phyloP scores from a whole-genome alignment of 352 stramenopile species.

The Globisporangium uncinulatum region DNA sequence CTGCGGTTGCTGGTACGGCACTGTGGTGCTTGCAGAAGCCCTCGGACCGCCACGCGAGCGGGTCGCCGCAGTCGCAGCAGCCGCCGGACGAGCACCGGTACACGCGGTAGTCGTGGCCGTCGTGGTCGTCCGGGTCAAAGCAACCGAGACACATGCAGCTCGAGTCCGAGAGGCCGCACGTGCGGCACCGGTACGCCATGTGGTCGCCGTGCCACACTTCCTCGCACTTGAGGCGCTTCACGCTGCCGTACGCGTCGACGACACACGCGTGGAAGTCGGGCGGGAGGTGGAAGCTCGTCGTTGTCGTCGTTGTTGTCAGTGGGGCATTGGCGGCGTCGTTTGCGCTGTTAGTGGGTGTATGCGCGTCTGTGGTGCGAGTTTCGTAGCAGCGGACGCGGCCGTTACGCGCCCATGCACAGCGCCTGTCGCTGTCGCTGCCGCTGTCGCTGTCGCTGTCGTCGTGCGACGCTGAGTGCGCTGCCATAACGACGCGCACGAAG shows the following conservation, averaged over 20 bases:
- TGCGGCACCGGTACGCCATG: slow-evolving; percentile 81
- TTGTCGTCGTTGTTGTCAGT: neutral
- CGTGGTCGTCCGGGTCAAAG: slow-evolving; percentile 74
- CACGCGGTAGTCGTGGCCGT: slow-evolving; percentile 77
- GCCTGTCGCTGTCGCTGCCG: slow-evolving; percentile 7
- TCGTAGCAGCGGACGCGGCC: slow-evolving; percentile 26
- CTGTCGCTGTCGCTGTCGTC: slow-evolving; percentile 9
- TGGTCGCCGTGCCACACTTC: slow-evolving; percentile 86
- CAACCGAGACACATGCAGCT: slow-evolving; percentile 83
- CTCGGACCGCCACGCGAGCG: slow-evolving; percentile 65
- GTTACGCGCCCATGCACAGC: slow-evolving; percentile 28
- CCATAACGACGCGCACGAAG: slow-evolving; percentile 55
- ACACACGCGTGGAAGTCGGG: slow-evolving; percentile 44
- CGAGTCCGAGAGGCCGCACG: slow-evolving; percentile 79
- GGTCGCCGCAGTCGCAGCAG: slow-evolving; percentile 81
- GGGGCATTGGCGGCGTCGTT: neutral
- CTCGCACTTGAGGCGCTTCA: slow-evolving; percentile 75
- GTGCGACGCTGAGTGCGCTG: slow-evolving; percentile 33
- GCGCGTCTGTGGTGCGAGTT: neutral
- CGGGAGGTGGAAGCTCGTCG: slow-evolving; percentile 25
- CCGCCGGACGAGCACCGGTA: slow-evolving; percentile 77
- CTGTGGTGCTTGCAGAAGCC: slow-evolving; percentile 78
- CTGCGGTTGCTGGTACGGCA: slow-evolving; percentile 2
- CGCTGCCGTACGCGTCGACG: slow-evolving; percentile 44
- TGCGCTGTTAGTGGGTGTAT: neutral